These are phyloP conservation scores for Actinomortierella wolfii DNA, from an alignment of 371 early-diverging fungal genomes.

Conservation along the genomic window DNA sequence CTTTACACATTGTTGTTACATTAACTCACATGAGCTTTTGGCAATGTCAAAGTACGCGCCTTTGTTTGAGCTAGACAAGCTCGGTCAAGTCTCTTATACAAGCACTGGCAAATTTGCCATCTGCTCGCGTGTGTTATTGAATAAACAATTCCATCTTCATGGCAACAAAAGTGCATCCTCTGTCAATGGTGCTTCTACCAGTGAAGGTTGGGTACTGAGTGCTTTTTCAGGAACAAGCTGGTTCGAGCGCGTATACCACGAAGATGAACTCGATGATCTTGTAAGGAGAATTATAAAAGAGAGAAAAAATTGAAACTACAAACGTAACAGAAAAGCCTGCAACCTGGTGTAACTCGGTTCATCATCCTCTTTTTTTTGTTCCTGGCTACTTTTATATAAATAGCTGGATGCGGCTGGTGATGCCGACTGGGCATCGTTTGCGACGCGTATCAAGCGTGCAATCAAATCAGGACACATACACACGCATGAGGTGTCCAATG, in stretches of 20 bases:
- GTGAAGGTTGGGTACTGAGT: constrained; percentile 39
- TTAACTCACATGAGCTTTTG: too few species aligned
- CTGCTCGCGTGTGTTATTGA: constrained; percentile 30
- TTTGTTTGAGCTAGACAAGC: constrained; percentile 29
- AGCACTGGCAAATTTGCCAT: constrained; percentile 31
- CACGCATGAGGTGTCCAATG: constrained; percentile 10
- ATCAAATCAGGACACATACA: constrained; percentile 29
- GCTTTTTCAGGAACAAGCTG: constrained; percentile 40
- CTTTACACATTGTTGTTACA: too few species aligned
- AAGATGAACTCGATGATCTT: constrained; percentile 34
- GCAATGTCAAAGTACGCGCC: constrained; percentile 27
- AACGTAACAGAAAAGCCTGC: neutral
- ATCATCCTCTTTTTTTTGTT: neutral
- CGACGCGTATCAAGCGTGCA: constrained; percentile 30
- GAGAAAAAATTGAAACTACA: neutral
- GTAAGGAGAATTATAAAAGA: constrained; percentile 8
- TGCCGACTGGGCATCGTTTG: constrained; percentile 32
- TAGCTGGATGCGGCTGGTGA: constrained; percentile 33
- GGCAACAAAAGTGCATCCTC: constrained; percentile 6
- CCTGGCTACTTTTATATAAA: neutral
- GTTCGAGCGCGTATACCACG: constrained; percentile 38
- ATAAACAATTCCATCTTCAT: neutral
- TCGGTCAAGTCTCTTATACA: constrained; percentile 37
- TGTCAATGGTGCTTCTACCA: constrained; percentile 24
- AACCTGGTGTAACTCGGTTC: neutral